Evolutionary conservation across 345 rosid genomes (phyloP).

Genomic region (Populus deltoides): DNA sequence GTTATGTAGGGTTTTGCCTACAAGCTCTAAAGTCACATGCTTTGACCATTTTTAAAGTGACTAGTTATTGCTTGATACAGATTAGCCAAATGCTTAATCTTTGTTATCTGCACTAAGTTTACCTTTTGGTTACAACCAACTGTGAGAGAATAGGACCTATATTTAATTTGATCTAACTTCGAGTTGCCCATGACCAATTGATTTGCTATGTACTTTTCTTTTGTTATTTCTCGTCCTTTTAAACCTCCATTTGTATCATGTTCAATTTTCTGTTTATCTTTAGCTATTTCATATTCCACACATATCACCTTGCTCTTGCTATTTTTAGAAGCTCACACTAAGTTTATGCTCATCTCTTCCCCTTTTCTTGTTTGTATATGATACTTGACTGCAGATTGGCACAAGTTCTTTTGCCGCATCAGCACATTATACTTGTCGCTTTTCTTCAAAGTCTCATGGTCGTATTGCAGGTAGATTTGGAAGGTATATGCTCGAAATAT

Average conservation of each 20-base stretch:
- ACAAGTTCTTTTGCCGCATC: constrained; percentile 70
- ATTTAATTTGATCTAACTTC: background rate
- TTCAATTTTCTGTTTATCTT: background rate
- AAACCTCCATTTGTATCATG: background rate
- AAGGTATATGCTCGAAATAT: constrained; percentile 46
- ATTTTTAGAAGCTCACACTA: background rate
- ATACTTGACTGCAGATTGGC: constrained; percentile 52
- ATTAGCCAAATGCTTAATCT: background rate
- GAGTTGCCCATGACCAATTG: background rate
- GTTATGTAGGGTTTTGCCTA: background rate
- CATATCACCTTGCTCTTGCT: background rate
- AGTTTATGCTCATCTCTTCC: background rate
- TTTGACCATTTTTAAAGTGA: background rate
- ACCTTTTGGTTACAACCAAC: background rate
- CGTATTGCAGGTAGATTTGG: constrained; percentile 74
- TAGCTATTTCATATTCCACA: background rate
- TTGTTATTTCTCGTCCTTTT: background rate
- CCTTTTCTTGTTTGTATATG: background rate
- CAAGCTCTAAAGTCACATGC: background rate
- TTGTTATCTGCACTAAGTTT: background rate
- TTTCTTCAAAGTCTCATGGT: constrained; percentile 83
- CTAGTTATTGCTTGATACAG: background rate
- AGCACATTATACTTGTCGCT: constrained; percentile 64
- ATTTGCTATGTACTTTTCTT: background rate
- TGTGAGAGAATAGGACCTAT: background rate